Evolutionary conservation across 495 filamentous ascomycete genomes (phyloP), one percentile per base, ranked within the genome.

Genomic region (Monascus purpureus): DNA sequence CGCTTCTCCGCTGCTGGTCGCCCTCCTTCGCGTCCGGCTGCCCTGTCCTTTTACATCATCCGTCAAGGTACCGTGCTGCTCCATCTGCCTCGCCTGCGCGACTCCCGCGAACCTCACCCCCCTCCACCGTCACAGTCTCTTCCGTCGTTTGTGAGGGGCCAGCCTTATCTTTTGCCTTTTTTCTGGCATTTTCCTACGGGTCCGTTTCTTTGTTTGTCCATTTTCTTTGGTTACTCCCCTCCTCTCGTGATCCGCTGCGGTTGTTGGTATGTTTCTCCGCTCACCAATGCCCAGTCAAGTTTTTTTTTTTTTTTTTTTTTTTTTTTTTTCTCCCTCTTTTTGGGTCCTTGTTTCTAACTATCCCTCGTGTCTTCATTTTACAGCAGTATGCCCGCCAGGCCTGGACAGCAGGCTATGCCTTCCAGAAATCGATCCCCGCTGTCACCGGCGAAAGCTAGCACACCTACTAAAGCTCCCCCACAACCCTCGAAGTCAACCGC

Each of bases 381-480:
- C n/a, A n/a, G n/a, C n/a, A n/a, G n/a, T n/a, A 27, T 37, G 35
- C 31, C 20, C 13, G 17, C 18, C 11, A 18, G 13, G 28, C 13
- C 19, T 16, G 23, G 30, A 16, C 28, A 22, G 8, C 17, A 13
- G 22, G 16, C 16, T 18, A 19, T 14, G 22, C 8, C 14, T 32
- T 26, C 31, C 28, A 25, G 20, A 36, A 31, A 31, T 20, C 17
- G 4, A 9, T 22, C 20, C 5, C 20, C 20, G 4, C 20, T 22
- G 20, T 22, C 20, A 9, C 9, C 20, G 4, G 20, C 9, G 20
- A 22, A 22, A 22, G 9, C 20, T 9, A 22, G 20, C 20, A 22
- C 20, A 37, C 37, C 46, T 36, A 40, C 43, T 54, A 41, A 38
- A 29, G 41, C 30, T n/a, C 47, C 50, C 39, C 52, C 50, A 29